Evolutionary conservation across 164 flowering plant species (phyloP).

Genomic region (Magnolia kwangsiensis): DNA sequence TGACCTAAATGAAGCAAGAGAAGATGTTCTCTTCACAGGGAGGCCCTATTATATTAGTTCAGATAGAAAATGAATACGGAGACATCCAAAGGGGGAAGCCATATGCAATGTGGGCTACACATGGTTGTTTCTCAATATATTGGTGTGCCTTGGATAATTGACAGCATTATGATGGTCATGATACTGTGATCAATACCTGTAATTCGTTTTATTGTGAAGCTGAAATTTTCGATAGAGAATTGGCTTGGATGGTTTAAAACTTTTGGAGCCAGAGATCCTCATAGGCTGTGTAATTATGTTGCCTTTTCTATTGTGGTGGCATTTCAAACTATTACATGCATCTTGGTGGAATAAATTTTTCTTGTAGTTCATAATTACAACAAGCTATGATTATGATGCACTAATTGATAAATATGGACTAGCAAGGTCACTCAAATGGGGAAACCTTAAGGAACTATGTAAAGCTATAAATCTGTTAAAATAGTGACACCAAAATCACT

Average conservation of each 20-base stretch:
- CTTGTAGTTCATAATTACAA: slow-evolving; percentile 91
- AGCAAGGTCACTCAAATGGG: slow-evolving; percentile 93
- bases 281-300: slow-evolving; percentile 82
- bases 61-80: slow-evolving; percentile 99
- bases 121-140: slow-evolving; percentile 94
- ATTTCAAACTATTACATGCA: slow-evolving; percentile 94
- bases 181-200: slow-evolving; percentile 92
- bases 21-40: slow-evolving; percentile 93
- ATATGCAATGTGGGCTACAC: slow-evolving; percentile 81
- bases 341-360: slow-evolving; percentile 99
- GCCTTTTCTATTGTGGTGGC: slow-evolving; percentile 95
- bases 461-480: slow-evolving; percentile 13
- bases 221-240: slow-evolving; percentile 96
- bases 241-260: slow-evolving; percentile 99
- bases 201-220: slow-evolving; percentile 95
- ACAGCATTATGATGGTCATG: slow-evolving; percentile 90
- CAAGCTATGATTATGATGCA: slow-evolving; percentile 98
- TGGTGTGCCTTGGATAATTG: slow-evolving; percentile 99
- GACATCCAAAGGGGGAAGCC: slow-evolving; percentile 59
- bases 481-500: no score
- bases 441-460: slow-evolving; percentile 89
- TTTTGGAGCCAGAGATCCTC: slow-evolving; percentile 84
- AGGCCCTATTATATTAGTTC: slow-evolving; percentile 84
- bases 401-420: slow-evolving; percentile 98
- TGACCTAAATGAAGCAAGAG: slow-evolving; percentile 81